Base-by-base conservation (phyloP, 192 early-diverging fungal species). In the Backusella tarrabulga region DNA sequence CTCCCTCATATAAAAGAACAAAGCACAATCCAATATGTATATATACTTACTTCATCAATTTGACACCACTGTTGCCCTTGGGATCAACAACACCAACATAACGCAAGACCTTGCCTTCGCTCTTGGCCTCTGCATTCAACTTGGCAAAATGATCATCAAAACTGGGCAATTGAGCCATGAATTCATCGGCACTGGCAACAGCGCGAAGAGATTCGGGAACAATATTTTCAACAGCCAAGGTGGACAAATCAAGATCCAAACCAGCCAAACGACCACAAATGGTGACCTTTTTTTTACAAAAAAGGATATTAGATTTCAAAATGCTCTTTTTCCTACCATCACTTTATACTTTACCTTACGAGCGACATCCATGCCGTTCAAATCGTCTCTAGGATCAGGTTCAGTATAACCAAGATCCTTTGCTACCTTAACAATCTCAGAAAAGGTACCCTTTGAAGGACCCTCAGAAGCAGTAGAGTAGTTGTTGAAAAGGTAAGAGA, bases 301-400 rank as follows among this genome's bases (percentile, higher is more conserved):
- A 17, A 40, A 41, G 6, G 36, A 11, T 3, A 69, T 38, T 23
- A 40, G 21, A n/a, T 23, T 32, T 11, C 67, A n/a, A 34, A 3
- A 4, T 8, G 19, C 34, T 9, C 21, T 41, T 68, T 6, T 67
- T 32, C 5, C 0, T 12, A 11, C 32, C 32, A 32, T 15, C 9
- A 1, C 8, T 34, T 29, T 34, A 15, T 32, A n/a, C 15, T 71
- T 75, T 82, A 95, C 94, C 86, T 99, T 99, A 73, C 97, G 95
- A 23, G 96, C 97, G 23, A 99, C 97, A 80, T 99, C 98, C 94
- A 99, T 92, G 26, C 97, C 98, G 79, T 99, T 99, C 76, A 99
- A 89, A 77, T 99, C 98, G 78, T 99, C 98, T 63, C 97, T 88
- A 29, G 98, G 98, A 79, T 99, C 98, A 50, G 98, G 98, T 80